phyloP scores from a whole-genome alignment of 805 yeast genomes.

The Teunomyces pallodes region DNA sequence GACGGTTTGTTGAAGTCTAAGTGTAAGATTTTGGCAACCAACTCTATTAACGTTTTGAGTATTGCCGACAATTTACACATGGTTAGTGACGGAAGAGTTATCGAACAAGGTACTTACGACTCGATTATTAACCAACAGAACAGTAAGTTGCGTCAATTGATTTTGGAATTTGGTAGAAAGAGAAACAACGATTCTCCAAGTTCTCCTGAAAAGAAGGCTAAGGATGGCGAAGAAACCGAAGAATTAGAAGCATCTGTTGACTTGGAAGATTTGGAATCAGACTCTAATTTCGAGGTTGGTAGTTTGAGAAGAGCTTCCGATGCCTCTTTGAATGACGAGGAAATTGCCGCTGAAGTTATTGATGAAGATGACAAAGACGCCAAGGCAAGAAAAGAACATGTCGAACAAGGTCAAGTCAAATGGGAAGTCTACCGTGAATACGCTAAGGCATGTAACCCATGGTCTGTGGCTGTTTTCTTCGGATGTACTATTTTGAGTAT shows the following conservation, averaged over 20 bases:
- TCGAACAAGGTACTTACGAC: constrained; percentile 63
- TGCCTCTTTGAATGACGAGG: constrained; percentile 39
- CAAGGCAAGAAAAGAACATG: constrained; percentile 62
- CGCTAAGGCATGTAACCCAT: constrained; percentile 81
- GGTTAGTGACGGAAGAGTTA: constrained; percentile 64
- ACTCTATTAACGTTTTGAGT: constrained; percentile 76
- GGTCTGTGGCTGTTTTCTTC: constrained; percentile 58
- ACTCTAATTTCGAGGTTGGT: constrained; percentile 26
- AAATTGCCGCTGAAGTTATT: constrained; percentile 36
- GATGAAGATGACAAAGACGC: constrained; percentile 36
- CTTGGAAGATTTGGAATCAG: constrained; percentile 25
- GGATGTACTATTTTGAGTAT: constrained; percentile 55
- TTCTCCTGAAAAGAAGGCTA: constrained; percentile 14
- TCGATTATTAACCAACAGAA: constrained; percentile 46
- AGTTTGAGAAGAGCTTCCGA: constrained; percentile 64
- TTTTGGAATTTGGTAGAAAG: constrained; percentile 61
- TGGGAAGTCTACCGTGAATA: constrained; percentile 81
- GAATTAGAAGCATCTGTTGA: constrained; percentile 20
- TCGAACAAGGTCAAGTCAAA: constrained; percentile 91
- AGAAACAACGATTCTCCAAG: constrained; percentile 17
- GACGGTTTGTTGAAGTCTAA: constrained; percentile 72
- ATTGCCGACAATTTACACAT: constrained; percentile 70
- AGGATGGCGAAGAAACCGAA: constrained; percentile 7
- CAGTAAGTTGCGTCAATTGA: constrained; percentile 52
- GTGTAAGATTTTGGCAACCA: constrained; percentile 80